Evolutionary conservation across 768 basidiomycete species (phyloP), one percentile per base, ranked within the genome.

Genomic region (Boletus pseudopeckii): DNA sequence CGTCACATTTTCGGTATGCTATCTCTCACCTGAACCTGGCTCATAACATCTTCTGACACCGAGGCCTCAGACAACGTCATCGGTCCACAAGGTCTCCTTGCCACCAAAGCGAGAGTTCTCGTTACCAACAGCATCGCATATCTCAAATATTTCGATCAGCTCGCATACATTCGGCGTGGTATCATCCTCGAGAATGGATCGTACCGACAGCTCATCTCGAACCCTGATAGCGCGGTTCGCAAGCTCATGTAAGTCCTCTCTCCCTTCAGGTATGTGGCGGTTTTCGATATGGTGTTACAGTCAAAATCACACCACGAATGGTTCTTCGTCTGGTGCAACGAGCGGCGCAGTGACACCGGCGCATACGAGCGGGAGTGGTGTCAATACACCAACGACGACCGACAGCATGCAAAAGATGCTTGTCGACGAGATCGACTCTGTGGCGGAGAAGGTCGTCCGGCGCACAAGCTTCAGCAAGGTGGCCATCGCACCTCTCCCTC

Each of bases 71-170:
- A 93, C 61, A 78, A 90, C 46, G 89, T 95, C 38, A 87, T 96
- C 51, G 93, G 93, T 2, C 92, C 92, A 3, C 75, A 83, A 55
- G 93, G 93, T 50, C 62, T 96, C 1, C 82, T 96, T 33, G 81
- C 88, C 8, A 80, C 82, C 15, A 95, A 95, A 69, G 92, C 92
- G 10, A 78, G 93, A 30, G 79, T 95, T 49, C 72, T 95, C 5
- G 90, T 93, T 46, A 96, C 92, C 39, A 94, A 96, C 68, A 85
- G 84, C 53, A 83, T 95, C 48, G 80, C 91, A n/a, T 94, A 90
- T 64, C 75, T 94, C 36, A 79, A 80, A 44, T 76, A 90, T 51
- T 90, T 91, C 49, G 88, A 94, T 63, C 77, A 85, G 43, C 73
- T 95, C 15, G 68, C 79, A 45, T 92, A 85, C 70, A 71, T 97